phyloP scores from a whole-genome alignment of 2,329 filamentous ascomycete species.

The Venturia asperata region DNA sequence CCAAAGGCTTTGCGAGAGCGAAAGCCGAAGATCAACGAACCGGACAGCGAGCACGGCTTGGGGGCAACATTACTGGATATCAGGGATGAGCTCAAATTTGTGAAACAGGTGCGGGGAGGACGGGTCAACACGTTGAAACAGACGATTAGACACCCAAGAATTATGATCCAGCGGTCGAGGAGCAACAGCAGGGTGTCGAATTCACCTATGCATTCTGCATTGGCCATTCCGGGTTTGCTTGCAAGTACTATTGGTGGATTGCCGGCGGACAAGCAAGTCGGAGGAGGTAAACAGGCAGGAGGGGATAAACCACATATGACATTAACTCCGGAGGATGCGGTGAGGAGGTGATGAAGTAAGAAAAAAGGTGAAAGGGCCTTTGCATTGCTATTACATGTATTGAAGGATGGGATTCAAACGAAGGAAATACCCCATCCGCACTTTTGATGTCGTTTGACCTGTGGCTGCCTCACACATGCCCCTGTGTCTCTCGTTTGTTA shows the following conservation, averaged over 20 bases:
- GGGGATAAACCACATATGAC: background rate
- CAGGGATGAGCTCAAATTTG: conserved; percentile 71
- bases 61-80: conserved; percentile 69
- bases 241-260: conserved; percentile 17
- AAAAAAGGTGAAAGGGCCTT: background rate
- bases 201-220: conserved; percentile 38
- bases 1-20: conserved; percentile 44
- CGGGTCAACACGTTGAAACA: conserved; percentile 76
- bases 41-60: conserved; percentile 41
- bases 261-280: background rate
- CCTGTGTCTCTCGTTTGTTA: too few species aligned
- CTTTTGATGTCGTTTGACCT: background rate
- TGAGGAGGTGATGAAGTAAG: background rate
- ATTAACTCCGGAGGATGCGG: background rate
- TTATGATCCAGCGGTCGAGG: conserved; percentile 54
- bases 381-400: background rate
- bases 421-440: background rate
- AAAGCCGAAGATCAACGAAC: conserved; percentile 36
- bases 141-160: conserved; percentile 67
- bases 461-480: too few species aligned
- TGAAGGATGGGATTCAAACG: background rate
- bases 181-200: conserved; percentile 56
- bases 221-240: conserved; percentile 17
- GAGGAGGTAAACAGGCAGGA: too few species aligned
- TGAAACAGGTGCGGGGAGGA: conserved; percentile 73